Evolutionary conservation across 345 rosid species (phyloP).

Genomic region (Populus tremula): DNA sequence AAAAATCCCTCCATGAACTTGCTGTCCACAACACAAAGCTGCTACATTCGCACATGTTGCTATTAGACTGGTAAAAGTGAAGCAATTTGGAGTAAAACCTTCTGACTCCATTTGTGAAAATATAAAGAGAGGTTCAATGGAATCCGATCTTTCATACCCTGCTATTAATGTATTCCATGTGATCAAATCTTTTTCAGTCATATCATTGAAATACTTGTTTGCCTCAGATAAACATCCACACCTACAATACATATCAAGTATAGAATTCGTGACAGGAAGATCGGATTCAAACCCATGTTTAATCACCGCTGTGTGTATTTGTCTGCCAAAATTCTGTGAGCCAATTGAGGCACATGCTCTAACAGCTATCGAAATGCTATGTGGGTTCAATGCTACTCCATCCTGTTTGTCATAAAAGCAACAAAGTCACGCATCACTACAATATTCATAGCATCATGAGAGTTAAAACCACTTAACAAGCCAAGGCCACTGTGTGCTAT

Average conservation of each 20-base stretch:
- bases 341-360: conserved; percentile 79
- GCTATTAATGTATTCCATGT: conserved; percentile 86
- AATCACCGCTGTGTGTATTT: conserved; percentile 53
- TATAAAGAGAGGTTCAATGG: conserved; percentile 50
- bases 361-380: conserved; percentile 71
- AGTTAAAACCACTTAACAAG: background rate
- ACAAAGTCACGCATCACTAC: background rate
- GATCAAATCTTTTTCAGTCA: conserved; percentile 65
- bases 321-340: conserved; percentile 53
- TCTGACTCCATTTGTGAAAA: conserved; percentile 59
- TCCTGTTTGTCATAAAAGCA: conserved; percentile 46
- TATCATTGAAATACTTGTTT: conserved; percentile 57
- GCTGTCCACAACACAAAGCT: conserved; percentile 63
- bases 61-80: conserved; percentile 66
- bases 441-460: background rate
- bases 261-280: conserved; percentile 81
- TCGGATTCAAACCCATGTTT: conserved; percentile 61
- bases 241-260: conserved; percentile 86
- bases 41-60: conserved; percentile 82
- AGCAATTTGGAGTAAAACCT: conserved; percentile 69
- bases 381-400: conserved; percentile 53
- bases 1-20: conserved; percentile 71
- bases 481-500: background rate
- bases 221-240: conserved; percentile 63
- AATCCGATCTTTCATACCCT: conserved; percentile 59